A percentile compares a stretch with the other conserved stretches of the same genome.
These are phyloP conservation scores for Candida coquimbonensis DNA, from an alignment of 805 yeast species.

Conservation along the genomic window DNA sequence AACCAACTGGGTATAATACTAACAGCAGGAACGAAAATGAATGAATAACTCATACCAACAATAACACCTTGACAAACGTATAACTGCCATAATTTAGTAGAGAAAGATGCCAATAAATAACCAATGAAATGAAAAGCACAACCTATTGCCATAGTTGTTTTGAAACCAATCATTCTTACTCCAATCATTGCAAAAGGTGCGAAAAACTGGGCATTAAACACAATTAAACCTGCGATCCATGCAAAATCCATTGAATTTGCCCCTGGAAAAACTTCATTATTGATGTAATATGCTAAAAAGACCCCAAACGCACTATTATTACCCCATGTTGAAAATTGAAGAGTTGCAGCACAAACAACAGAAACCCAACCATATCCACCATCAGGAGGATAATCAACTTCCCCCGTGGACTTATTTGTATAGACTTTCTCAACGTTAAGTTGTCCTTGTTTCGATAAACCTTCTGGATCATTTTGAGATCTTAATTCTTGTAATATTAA, in stretches of 20 bases:
- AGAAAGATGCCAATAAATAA: constrained; percentile 51
- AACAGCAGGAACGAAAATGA: constrained; percentile 51
- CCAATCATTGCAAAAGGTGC: constrained; percentile 50
- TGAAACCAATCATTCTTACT: constrained; percentile 44
- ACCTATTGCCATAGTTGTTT: constrained; percentile 43
- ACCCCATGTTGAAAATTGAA: constrained; percentile 67
- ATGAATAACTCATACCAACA: constrained; percentile 44
- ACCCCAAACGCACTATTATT: constrained; percentile 53
- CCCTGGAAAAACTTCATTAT: constrained; percentile 43
- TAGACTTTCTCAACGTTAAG: constrained; percentile 24
- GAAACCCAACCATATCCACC: constrained; percentile 69
- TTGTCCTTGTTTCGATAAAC: not conserved
- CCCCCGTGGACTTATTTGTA: constrained; percentile 29
- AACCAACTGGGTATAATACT: constrained; percentile 68
- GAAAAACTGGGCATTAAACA: constrained; percentile 45
- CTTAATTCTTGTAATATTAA: not conserved
- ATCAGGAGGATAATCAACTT: constrained; percentile 42
- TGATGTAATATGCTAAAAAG: constrained; percentile 50
- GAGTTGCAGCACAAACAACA: constrained; percentile 39
- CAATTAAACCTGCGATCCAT: constrained; percentile 59
- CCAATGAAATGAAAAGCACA: constrained; percentile 44
- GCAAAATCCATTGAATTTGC: constrained; percentile 56
- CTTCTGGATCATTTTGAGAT: not conserved
- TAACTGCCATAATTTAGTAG: constrained; percentile 57
- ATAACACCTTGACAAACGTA: constrained; percentile 63